Evolutionary conservation across 768 basidiomycete species (phyloP).

Genomic region (Jaapia argillacea): DNA sequence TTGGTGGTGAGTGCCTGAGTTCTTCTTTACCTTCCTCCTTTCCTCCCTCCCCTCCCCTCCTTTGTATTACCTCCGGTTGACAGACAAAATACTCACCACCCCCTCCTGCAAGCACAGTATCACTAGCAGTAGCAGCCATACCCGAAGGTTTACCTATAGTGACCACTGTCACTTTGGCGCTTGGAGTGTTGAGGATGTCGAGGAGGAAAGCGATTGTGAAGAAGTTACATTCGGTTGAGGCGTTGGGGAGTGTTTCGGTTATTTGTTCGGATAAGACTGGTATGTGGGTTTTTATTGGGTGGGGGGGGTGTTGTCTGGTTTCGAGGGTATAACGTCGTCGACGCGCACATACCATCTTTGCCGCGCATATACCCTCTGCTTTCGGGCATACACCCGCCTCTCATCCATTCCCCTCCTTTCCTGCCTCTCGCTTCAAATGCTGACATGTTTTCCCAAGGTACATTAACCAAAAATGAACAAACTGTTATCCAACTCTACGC

Average conservation of each 20-base stretch:
- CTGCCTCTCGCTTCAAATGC: neutral
- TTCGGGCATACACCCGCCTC: neutral
- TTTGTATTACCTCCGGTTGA: neutral
- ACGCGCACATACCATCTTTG: too few species aligned
- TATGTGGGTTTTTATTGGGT: conserved; percentile 17
- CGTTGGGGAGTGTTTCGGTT: conserved; percentile 90
- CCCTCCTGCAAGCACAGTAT: conserved; percentile 44
- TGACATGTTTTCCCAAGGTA: too few species aligned
- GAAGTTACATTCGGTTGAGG: conserved; percentile 91
- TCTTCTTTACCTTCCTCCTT: too few species aligned
- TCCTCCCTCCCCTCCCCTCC: neutral
- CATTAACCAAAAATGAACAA: conserved; percentile 92
- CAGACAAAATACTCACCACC: neutral
- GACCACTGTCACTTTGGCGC: conserved; percentile 91
- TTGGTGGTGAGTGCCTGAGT: conserved; percentile 80
- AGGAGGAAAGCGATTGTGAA: conserved; percentile 95
- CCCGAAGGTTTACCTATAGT: conserved; percentile 96
- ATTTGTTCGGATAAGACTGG: conserved; percentile 98
- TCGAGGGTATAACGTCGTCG: too few species aligned
- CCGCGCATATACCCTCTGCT: neutral
- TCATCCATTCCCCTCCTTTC: too few species aligned
- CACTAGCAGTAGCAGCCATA: conserved; percentile 95
- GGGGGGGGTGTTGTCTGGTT: too few species aligned
- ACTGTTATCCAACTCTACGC: conserved; percentile 85
- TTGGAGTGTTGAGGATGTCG: conserved; percentile 91